Conservation (phyloP, 1,284 basidiomycete genomes). For the Wolfiporia cocos region DNA sequence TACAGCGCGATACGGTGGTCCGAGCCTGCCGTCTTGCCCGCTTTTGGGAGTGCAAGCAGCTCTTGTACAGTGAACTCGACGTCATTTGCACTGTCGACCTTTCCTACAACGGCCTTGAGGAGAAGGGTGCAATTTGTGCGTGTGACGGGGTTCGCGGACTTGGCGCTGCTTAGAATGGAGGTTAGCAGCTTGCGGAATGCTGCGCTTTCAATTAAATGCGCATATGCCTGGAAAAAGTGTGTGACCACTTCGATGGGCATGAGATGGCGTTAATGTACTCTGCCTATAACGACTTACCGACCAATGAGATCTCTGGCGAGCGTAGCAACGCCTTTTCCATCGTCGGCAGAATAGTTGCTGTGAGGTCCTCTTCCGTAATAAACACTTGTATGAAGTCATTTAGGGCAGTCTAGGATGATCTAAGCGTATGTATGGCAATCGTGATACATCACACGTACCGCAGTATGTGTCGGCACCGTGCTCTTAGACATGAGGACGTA, state of each 20-base stretch:
- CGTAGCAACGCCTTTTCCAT: slow-evolving; percentile 72
- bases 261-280: not conserved
- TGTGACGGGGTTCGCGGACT: slow-evolving; percentile 68
- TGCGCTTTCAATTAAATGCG: slow-evolving; percentile 45
- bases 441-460: slow-evolving; percentile 31
- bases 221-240: slow-evolving; percentile 52
- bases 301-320: slow-evolving; percentile 67
- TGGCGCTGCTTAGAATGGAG: slow-evolving; percentile 64
- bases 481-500: slow-evolving; percentile 54
- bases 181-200: slow-evolving; percentile 61
- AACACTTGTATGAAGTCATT: slow-evolving; percentile 55
- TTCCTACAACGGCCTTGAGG: slow-evolving; percentile 49
- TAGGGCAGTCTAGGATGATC: slow-evolving; percentile 37
- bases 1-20: slow-evolving; percentile 85
- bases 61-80: slow-evolving; percentile 51
- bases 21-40: slow-evolving; percentile 79
- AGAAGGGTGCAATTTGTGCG: slow-evolving; percentile 56
- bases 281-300: slow-evolving; percentile 33
- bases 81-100: slow-evolving; percentile 26
- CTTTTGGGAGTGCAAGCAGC: slow-evolving; percentile 65
- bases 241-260: slow-evolving; percentile 36
- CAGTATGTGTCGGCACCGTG: slow-evolving; percentile 41
- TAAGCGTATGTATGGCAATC: slow-evolving; percentile 12
- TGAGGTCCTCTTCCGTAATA: slow-evolving; percentile 47
- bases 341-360: slow-evolving; percentile 46